Conservation (phyloP, 805 yeast species). For the Wickerhamomyces hampshirensis region DNA sequence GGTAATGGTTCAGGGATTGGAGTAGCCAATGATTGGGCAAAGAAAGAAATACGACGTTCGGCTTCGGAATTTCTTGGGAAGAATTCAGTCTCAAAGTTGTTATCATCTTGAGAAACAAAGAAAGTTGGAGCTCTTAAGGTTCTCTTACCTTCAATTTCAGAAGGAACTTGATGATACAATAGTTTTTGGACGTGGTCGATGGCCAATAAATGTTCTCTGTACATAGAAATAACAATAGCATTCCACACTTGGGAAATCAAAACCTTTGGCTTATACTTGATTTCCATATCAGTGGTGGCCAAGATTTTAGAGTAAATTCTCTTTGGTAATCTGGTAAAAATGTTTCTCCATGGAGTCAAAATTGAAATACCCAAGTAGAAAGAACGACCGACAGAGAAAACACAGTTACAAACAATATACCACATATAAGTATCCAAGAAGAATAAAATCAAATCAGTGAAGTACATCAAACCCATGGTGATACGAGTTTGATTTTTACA, state of each 20-base stretch:
- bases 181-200: constrained; percentile 98
- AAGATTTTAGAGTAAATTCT: constrained; percentile 96
- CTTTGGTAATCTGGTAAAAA: constrained; percentile 96
- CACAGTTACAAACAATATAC: constrained; percentile 94
- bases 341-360: constrained; percentile 99
- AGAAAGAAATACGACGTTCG: constrained; percentile 98
- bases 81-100: constrained; percentile 88
- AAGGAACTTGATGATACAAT: constrained; percentile 96
- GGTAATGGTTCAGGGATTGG: constrained; percentile 99
- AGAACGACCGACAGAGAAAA: constrained; percentile 95
- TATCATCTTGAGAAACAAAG: constrained; percentile 96
- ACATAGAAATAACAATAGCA: constrained; percentile 98
- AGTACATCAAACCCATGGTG: constrained; percentile 87
- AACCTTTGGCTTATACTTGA: constrained; percentile 97
- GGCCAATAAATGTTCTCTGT: constrained; percentile 97
- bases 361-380: constrained; percentile 98
- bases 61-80: constrained; percentile 98
- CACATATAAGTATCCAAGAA: constrained; percentile 98
- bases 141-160: constrained; percentile 97
- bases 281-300: constrained; percentile 99
- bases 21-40: constrained; percentile 97
- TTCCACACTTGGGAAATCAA: constrained; percentile 98
- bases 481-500: constrained; percentile 87
- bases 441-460: constrained; percentile 90
- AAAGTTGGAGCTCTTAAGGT: constrained; percentile 98